phyloP scores from a whole-genome alignment of 208 protist genomes.

The Leishmania amazonensis region DNA sequence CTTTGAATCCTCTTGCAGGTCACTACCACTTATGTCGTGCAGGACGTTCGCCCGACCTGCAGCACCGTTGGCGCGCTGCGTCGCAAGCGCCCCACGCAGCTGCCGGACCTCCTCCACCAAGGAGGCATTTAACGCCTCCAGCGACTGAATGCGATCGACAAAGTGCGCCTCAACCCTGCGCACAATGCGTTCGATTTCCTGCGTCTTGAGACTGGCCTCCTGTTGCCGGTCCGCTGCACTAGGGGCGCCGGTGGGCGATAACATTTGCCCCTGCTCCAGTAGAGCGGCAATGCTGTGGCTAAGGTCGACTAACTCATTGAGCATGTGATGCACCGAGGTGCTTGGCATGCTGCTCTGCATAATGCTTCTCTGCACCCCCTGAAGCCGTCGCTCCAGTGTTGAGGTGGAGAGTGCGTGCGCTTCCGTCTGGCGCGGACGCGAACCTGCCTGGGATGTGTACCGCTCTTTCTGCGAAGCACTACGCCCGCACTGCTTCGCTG shows the following conservation, averaged over 20 bases:
- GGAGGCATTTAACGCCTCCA: constrained; percentile 43
- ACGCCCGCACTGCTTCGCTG: neutral
- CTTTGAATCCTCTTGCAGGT: constrained; percentile 26
- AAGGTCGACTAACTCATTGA: constrained; percentile 66
- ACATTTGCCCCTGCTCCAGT: constrained; percentile 38
- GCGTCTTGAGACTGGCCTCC: constrained; percentile 61
- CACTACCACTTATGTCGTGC: constrained; percentile 17
- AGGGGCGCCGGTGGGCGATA: neutral
- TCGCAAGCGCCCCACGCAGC: constrained; percentile 63
- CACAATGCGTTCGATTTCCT: constrained; percentile 86
- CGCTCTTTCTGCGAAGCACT: neutral
- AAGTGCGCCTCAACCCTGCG: constrained; percentile 81
- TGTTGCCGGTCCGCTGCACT: constrained; percentile 27
- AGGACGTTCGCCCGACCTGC: neutral
- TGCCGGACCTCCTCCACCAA: constrained; percentile 48
- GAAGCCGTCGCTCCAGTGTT: constrained; percentile 14
- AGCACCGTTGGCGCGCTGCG: constrained; percentile 49
- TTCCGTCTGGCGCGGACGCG: neutral
- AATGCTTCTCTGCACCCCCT: neutral
- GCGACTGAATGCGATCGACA: constrained; percentile 40
- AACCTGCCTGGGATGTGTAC: neutral
- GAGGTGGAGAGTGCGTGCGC: neutral
- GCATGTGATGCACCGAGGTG: constrained; percentile 52
- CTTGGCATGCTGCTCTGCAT: constrained; percentile 8
- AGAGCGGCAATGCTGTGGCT: constrained; percentile 67